phyloP scores from a whole-genome alignment of 768 basidiomycete genomes.

The Hygrocybe punicea region DNA sequence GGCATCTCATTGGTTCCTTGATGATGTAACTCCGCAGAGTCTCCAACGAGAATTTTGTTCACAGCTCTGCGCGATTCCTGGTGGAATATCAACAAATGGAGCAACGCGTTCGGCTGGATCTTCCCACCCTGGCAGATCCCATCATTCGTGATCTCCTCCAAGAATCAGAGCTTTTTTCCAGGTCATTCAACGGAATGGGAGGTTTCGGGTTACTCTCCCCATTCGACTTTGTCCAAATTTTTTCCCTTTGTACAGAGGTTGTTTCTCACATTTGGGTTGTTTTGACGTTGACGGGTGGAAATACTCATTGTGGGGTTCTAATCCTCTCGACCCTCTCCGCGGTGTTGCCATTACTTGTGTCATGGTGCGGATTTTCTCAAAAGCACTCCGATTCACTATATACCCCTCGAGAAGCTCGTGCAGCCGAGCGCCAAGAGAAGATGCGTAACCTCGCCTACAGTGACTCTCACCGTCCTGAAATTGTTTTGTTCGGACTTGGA shows the following conservation, averaged over 20 bases:
- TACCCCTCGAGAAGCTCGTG: constrained; percentile 55
- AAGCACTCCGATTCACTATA: constrained; percentile 44
- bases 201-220: constrained; percentile 79
- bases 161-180: constrained; percentile 80
- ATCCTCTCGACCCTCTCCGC: constrained; percentile 60
- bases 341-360: constrained; percentile 55
- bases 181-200: constrained; percentile 68
- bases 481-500: constrained; percentile 76
- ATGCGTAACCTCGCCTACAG: constrained; percentile 74
- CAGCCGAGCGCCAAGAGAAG: constrained; percentile 68
- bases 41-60: constrained; percentile 68
- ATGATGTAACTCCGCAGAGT: constrained; percentile 40
- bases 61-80: constrained; percentile 67
- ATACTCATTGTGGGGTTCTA: constrained; percentile 55
- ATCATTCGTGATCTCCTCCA: constrained; percentile 73
- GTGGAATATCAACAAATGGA: constrained; percentile 79
- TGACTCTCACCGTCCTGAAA: constrained; percentile 74
- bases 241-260: constrained; percentile 69
- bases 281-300: constrained; percentile 56
- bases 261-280: constrained; percentile 69
- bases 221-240: constrained; percentile 70
- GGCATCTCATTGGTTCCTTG: constrained; percentile 12
- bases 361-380: constrained; percentile 45
- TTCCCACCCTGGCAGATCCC: constrained; percentile 75
- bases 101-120: constrained; percentile 70